Percentiles rank a stretch among this genome's conserved stretches.
These are phyloP conservation scores for Phanerochaete carnosa DNA, from an alignment of 768 basidiomycete species.

Conservation along the genomic window DNA sequence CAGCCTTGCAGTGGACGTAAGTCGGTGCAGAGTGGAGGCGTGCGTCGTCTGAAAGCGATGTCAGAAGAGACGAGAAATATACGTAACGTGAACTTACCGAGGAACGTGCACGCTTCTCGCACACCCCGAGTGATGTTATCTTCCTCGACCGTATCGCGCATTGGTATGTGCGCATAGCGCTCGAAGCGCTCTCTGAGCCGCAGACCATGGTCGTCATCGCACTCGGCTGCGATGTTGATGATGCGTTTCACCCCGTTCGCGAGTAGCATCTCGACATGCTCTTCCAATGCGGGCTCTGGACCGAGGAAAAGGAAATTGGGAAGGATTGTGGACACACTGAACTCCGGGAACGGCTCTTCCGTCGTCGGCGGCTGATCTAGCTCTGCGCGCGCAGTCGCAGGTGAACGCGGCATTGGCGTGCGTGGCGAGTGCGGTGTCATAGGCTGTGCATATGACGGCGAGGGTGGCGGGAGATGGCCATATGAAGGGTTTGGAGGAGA, in stretches of 20 bases:
- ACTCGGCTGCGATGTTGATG: conserved; percentile 89
- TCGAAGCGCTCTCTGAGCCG: conserved; percentile 69
- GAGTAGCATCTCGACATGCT: conserved; percentile 74
- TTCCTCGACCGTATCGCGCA: conserved; percentile 96
- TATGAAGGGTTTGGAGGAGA: conserved; percentile 17
- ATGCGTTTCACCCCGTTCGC: conserved; percentile 81
- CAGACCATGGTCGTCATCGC: conserved; percentile 80
- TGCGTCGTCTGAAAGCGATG: conserved; percentile 69
- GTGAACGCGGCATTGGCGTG: conserved; percentile 49
- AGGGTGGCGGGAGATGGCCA: conserved; percentile 29
- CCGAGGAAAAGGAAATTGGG: conserved; percentile 91
- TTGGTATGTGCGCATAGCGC: conserved; percentile 81
- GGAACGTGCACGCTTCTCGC: conserved; percentile 77
- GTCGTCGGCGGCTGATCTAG: conserved; percentile 56
- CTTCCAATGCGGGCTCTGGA: conserved; percentile 73
- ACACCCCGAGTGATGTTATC: conserved; percentile 81
- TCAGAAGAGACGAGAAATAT: background rate
- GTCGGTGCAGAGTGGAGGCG: conserved; percentile 83
- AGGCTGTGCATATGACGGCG: conserved; percentile 23
- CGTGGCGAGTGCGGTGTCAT: conserved; percentile 37
- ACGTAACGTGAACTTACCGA: conserved; percentile 57
- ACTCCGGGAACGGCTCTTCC: conserved; percentile 53
- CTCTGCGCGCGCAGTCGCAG: conserved; percentile 63
- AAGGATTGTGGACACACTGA: conserved; percentile 87
- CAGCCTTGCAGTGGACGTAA: conserved; percentile 96